A percentile compares a stretch with the other conserved stretches of the same genome.
Evolutionary conservation across 106 monocot species (phyloP).

Genomic region (Dendrobium officinale): DNA sequence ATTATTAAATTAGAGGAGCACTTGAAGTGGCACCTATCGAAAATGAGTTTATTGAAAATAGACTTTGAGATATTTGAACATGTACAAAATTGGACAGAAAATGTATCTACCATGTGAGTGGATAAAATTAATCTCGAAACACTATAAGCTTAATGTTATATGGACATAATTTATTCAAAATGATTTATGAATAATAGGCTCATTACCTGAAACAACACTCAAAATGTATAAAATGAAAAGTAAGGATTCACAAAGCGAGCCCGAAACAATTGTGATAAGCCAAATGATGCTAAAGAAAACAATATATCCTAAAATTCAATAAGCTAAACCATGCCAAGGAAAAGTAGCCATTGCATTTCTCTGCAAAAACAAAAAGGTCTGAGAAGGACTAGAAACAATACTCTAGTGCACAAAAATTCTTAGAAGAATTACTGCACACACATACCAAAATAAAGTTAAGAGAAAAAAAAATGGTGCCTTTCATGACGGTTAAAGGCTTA

Average conservation of each 20-base stretch:
- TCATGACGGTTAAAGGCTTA: slow-evolving; percentile 22
- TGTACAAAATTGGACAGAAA: background rate
- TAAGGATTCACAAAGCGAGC: background rate
- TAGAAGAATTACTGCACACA: background rate
- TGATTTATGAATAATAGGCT: background rate
- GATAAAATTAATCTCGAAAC: background rate
- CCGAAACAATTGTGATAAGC: background rate
- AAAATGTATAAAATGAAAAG: background rate
- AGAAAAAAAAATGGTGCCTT: background rate
- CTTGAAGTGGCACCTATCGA: background rate
- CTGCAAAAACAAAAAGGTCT: background rate
- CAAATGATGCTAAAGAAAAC: background rate
- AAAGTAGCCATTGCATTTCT: background rate
- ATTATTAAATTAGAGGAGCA: background rate
- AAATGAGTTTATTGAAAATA: background rate
- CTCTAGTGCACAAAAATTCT: background rate
- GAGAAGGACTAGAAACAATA: background rate
- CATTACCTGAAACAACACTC: background rate
- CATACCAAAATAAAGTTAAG: background rate
- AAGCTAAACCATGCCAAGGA: background rate
- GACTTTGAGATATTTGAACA: background rate
- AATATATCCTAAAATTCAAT: too few species aligned
- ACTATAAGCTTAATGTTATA: background rate
- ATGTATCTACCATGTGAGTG: background rate
- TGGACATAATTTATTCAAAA: background rate